These are phyloP conservation scores for Ophiocordyceps camponoti-leonardi DNA, from an alignment of 2,329 filamentous ascomycete genomes.

Conservation along the genomic window DNA sequence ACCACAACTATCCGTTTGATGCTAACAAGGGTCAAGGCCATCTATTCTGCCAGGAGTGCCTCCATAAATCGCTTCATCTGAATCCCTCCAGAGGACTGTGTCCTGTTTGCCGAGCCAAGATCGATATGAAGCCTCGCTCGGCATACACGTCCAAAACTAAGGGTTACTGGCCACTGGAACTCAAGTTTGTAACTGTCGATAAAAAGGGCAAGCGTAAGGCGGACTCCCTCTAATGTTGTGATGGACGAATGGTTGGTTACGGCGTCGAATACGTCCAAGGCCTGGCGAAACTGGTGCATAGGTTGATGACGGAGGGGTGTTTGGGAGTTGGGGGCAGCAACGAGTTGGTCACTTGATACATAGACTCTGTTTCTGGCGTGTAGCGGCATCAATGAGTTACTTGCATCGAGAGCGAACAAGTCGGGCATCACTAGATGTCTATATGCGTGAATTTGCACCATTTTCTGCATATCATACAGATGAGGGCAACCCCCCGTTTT, in stretches of 20 bases:
- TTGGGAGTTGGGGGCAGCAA: no score
- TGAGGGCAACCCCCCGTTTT: not conserved
- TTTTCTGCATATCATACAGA: not conserved
- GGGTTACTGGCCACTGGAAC: slow-evolving; percentile 39
- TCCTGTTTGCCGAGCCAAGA: slow-evolving; percentile 44
- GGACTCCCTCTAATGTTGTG: slow-evolving; percentile 8
- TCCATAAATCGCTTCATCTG: slow-evolving; percentile 41
- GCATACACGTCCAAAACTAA: slow-evolving; percentile 27
- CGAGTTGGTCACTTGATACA: no score
- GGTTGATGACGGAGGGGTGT: no score
- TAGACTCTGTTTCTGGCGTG: no score
- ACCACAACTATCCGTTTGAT: not conserved
- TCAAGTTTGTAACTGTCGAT: slow-evolving; percentile 43
- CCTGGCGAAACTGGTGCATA: no score
- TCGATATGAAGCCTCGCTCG: slow-evolving; percentile 28
- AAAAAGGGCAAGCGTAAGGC: slow-evolving; percentile 29
- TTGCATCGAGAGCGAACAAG: not conserved
- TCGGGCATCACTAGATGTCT: not conserved
- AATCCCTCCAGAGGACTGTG: slow-evolving; percentile 39
- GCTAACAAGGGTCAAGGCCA: slow-evolving; percentile 29
- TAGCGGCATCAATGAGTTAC: no score
- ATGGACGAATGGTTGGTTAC: no score
- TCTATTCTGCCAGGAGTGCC: slow-evolving; percentile 44
- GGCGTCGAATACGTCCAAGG: no score
- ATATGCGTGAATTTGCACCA: not conserved